Conservation (phyloP, 371 early-diverging fungal species). For the Blakeslea trispora region DNA sequence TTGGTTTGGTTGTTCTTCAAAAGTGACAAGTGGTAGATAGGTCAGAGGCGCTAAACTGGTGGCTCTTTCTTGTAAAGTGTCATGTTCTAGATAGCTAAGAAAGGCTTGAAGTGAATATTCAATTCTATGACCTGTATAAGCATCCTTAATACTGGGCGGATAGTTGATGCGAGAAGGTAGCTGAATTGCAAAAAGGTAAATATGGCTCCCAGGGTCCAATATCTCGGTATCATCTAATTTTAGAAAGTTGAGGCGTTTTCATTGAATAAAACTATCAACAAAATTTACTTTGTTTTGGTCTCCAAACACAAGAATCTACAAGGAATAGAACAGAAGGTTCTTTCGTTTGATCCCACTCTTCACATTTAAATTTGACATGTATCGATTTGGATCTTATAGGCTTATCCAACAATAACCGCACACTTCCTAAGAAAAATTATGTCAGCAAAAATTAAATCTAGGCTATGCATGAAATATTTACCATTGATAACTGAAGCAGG, state of each 20-base stretch:
- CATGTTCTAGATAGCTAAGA: slow-evolving; percentile 20
- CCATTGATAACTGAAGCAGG: slow-evolving; percentile 49
- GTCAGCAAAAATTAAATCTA: not conserved
- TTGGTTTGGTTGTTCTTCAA: slow-evolving; percentile 5
- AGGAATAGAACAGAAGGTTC: slow-evolving; percentile 24
- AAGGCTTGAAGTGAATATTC: slow-evolving; percentile 42
- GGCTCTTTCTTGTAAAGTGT: slow-evolving; percentile 15
- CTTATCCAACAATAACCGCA: slow-evolving; percentile 38
- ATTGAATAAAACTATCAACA: no score
- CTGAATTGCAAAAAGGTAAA: slow-evolving; percentile 49
- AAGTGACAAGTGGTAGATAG: slow-evolving; percentile 41
- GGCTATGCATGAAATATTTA: slow-evolving; percentile 9
- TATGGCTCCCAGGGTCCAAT: slow-evolving; percentile 30
- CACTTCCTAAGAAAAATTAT: slow-evolving; percentile 26
- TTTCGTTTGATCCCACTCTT: slow-evolving; percentile 26
- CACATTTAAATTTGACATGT: slow-evolving; percentile 37
- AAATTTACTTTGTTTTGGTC: slow-evolving; percentile 1
- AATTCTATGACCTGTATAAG: slow-evolving; percentile 36
- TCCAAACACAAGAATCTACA: slow-evolving; percentile 36
- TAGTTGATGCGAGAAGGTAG: slow-evolving; percentile 41
- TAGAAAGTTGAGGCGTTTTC: no score
- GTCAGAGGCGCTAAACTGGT: slow-evolving; percentile 23
- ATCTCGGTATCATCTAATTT: no score
- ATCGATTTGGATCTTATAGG: slow-evolving; percentile 31
- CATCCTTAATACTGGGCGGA: slow-evolving; percentile 42